Conservation (phyloP, 2,329 filamentous ascomycete genomes). For the Aspergillus flavus region DNA sequence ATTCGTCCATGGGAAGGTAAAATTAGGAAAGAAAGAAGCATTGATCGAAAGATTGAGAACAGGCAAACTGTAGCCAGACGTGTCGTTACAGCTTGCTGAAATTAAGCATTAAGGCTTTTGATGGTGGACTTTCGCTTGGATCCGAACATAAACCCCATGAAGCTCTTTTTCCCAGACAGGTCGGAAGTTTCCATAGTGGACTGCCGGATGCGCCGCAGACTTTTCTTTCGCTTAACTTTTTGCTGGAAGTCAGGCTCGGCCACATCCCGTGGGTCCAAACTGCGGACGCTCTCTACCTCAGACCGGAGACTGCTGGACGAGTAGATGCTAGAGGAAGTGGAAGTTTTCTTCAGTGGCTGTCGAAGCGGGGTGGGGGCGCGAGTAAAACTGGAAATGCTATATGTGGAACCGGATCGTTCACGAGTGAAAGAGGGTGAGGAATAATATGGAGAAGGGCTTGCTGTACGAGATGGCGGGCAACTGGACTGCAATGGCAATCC, state of each 20-base stretch:
- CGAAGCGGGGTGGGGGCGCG: slow-evolving; percentile 28
- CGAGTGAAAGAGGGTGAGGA: slow-evolving; percentile 24
- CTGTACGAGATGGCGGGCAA: slow-evolving; percentile 23
- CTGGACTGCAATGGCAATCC: slow-evolving; percentile 13
- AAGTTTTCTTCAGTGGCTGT: slow-evolving; percentile 31
- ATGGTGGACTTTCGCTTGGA: slow-evolving; percentile 24
- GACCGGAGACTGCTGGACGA: slow-evolving; percentile 35
- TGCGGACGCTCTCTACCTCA: slow-evolving; percentile 25
- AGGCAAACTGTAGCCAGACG: not conserved
- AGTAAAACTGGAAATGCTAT: slow-evolving; percentile 28
- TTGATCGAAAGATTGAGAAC: not conserved
- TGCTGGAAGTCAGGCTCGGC: slow-evolving; percentile 15
- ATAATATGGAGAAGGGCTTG: slow-evolving; percentile 24
- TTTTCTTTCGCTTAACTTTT: slow-evolving; percentile 20
- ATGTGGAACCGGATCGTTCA: slow-evolving; percentile 24
- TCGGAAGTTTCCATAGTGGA: slow-evolving; percentile 13
- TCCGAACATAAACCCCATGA: slow-evolving; percentile 27
- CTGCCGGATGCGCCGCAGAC: slow-evolving; percentile 19
- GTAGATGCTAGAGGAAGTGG: slow-evolving; percentile 26
- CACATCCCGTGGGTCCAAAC: slow-evolving; percentile 13
- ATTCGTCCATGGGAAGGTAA: not conserved
- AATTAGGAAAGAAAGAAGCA: not conserved
- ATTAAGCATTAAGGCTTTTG: slow-evolving; percentile 24
- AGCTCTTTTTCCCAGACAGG: slow-evolving; percentile 21
- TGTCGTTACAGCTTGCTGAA: not conserved